Evolutionary conservation across 306 rosid genomes (phyloP).

Genomic region (Medicago arabica): DNA sequence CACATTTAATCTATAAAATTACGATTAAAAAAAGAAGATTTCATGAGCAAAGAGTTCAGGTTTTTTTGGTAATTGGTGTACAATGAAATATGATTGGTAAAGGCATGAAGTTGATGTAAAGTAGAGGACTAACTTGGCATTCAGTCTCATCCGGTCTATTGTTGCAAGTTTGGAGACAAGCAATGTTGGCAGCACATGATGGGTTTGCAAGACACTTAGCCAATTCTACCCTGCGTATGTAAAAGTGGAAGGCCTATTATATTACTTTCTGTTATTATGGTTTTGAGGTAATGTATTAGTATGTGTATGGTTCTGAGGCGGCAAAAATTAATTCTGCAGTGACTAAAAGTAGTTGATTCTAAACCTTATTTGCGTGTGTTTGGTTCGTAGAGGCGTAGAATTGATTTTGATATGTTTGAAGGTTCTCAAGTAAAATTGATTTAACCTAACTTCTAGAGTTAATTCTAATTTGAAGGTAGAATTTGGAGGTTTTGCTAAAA

Average conservation of each 20-base stretch:
- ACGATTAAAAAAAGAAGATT: conserved; percentile 31
- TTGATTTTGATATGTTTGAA: too few species aligned
- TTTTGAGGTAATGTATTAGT: neutral
- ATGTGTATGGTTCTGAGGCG: too few species aligned
- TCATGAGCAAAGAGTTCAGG: conserved; percentile 31
- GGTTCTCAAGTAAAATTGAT: too few species aligned
- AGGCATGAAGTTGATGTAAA: conserved; percentile 13
- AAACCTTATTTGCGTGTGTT: too few species aligned
- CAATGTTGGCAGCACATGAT: conserved; percentile 89
- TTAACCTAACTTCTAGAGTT: too few species aligned
- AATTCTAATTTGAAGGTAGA: too few species aligned
- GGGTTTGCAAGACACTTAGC: conserved; percentile 88
- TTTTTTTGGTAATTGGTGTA: conserved; percentile 10
- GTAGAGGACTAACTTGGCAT: conserved; percentile 73
- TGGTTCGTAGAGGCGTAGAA: too few species aligned
- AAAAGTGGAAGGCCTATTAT: conserved; percentile 36
- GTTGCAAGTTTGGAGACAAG: conserved; percentile 98
- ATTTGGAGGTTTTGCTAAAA: too few species aligned
- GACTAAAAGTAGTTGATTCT: too few species aligned
- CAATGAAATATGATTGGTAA: neutral
- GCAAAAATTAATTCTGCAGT: too few species aligned
- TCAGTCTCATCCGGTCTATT: conserved; percentile 94
- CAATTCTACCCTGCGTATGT: conserved; percentile 76
- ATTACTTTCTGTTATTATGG: conserved; percentile 1
- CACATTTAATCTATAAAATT: conserved; percentile 79